Percentiles rank a stretch among this genome's conserved stretches.
Conservation (phyloP, 129 eudicot species). For the Solidago caesia region DNA sequence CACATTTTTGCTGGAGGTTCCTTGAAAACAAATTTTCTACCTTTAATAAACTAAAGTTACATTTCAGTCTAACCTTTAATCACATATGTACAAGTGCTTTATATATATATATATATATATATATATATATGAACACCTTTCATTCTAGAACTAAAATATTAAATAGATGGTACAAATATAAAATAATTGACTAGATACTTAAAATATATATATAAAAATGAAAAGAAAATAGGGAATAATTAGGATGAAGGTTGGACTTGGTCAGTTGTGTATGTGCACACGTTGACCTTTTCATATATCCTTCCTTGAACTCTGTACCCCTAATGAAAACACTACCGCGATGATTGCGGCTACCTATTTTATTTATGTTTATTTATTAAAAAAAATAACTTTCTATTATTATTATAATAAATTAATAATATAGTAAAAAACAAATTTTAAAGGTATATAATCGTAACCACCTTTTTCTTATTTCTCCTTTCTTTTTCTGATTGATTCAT, state of each 20-base stretch:
- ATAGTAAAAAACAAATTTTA: too few relatives aligned
- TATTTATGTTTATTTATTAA: neutral
- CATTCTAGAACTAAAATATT: neutral
- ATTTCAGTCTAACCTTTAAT: too few relatives aligned
- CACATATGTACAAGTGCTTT: too few relatives aligned
- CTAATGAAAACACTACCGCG: conserved; percentile 34
- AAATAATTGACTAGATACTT: conserved; percentile 1
- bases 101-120: too few relatives aligned
- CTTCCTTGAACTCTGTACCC: conserved; percentile 26
- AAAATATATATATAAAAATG: neutral
- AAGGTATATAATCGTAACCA: too few relatives aligned
- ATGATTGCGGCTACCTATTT: conserved; percentile 40
- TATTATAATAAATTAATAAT: too few relatives aligned
- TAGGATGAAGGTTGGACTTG: conserved; percentile 32
- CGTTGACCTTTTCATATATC: conserved; percentile 34
- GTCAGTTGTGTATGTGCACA: conserved; percentile 44
- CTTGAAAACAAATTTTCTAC: too few relatives aligned
- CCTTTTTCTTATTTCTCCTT: too few relatives aligned
- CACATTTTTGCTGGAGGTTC: too few relatives aligned
- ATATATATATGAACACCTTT: too few relatives aligned
- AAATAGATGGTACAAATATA: conserved; percentile 3
- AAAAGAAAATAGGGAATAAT: conserved; percentile 23
- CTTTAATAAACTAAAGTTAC: too few relatives aligned
- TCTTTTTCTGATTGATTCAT: too few relatives aligned
- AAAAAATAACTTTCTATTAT: neutral